Evolutionary conservation across 495 filamentous ascomycete genomes (phyloP).

Genomic region (Ascobolus immersus): DNA sequence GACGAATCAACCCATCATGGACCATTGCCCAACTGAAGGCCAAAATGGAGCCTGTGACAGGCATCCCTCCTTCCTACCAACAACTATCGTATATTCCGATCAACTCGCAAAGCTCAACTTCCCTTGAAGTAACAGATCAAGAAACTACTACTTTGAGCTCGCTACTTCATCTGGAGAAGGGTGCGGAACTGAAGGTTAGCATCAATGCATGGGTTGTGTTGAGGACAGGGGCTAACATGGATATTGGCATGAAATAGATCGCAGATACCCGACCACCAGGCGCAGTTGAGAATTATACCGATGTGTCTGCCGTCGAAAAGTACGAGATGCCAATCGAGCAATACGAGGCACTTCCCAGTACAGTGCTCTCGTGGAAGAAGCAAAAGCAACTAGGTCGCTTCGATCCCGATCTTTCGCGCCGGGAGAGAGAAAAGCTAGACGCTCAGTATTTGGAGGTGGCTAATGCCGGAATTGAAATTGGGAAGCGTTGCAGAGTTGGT

Average conservation of each 20-base stretch:
- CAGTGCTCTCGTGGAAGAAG: slow-evolving; percentile 83
- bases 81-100: too few species aligned
- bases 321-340: slow-evolving; percentile 56
- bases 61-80: slow-evolving; percentile 61
- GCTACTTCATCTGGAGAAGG: too few species aligned
- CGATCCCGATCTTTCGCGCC: slow-evolving; percentile 52
- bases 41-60: slow-evolving; percentile 84
- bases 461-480: slow-evolving; percentile 36
- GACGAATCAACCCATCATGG: slow-evolving; percentile 82
- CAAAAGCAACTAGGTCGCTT: slow-evolving; percentile 79
- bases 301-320: slow-evolving; percentile 56
- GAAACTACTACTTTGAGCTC: too few species aligned
- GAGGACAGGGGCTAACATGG: slow-evolving; percentile 7
- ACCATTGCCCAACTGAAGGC: slow-evolving; percentile 59
- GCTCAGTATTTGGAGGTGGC: slow-evolving; percentile 39
- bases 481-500: slow-evolving; percentile 38
- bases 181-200: too few species aligned
- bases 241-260: too few species aligned
- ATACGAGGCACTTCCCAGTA: slow-evolving; percentile 62
- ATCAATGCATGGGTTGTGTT: slow-evolving; percentile 6
- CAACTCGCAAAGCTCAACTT: too few species aligned
- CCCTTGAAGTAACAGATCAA: too few species aligned
- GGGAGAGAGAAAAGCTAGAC: slow-evolving; percentile 41
- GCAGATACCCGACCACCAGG: slow-evolving; percentile 48
- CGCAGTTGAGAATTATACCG: slow-evolving; percentile 48